Evolutionary conservation across 345 rosid genomes (phyloP), one percentile per base, ranked within the genome.

Genomic region (Brassica juncea): DNA sequence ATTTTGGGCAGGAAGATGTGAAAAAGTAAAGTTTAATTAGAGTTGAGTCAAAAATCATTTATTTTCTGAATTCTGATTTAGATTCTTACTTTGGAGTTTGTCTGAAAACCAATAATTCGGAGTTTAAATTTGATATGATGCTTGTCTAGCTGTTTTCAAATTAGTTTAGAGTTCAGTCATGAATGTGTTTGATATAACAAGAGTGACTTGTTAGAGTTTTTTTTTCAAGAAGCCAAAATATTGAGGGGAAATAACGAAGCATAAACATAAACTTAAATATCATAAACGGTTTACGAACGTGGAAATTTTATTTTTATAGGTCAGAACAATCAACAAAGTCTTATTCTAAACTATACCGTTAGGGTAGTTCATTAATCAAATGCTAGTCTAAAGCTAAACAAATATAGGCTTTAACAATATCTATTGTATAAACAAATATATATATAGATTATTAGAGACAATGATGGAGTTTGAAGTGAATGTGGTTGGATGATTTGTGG

Each of bases 401-500:
- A 60, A n/a, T 27, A 44, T 23, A 69, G 44, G 11, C 61, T 59
- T 76, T 8, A 39, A 57, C 21, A 19, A 57, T 21, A 57, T 57
- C 11, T 19, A 21, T 5, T 54, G 52, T 25, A 52, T 35, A 49
- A 21, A 70, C 10, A 63, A 65, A 61, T 23, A 61, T 57, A 16
- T 14, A 37, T 57, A 16, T 14, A 37, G 9, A 34, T 32, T 42
- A 21, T 3, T 6, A 28, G 65, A 70, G 74, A 58, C 39, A 66
- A 72, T 74, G 82, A 69, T 37, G 68, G 64, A 19, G 66, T 63
- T 37, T 68, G 57, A 59, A 73, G 75, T 77, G 80, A 83, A 74
- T 77, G 88, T 71, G 47, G 90, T 86, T 89, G 84, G 88, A 85
- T 91, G 92, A 88, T 91, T 93, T 94, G 90, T 84, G 86, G 19